Evolutionary conservation across 352 stramenopile species (phyloP), one percentile per base, ranked within the genome.

Genomic region (Pythium myriotylum): DNA sequence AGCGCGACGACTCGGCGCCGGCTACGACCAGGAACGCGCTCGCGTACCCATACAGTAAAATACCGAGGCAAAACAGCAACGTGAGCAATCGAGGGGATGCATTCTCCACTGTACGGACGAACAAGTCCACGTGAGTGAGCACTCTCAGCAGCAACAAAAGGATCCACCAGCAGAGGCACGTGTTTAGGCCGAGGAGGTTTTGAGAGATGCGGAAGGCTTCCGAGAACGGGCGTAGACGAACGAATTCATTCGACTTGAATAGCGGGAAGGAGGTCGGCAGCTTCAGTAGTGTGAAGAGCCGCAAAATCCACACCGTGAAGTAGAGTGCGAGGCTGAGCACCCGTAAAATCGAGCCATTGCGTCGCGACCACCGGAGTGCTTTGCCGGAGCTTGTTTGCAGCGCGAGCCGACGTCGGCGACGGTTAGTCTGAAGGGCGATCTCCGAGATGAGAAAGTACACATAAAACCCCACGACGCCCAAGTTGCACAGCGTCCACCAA

Each of bases 21-120:
- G 76, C 48, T 3, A 75, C 67, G 14, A 87, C 51, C 17, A 81
- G 54, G n/a, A 74, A 77, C 13, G 75, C 72, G 8, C 68, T 81
- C 14, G 73, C 75, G 26, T 83, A 87, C 9, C 75, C 73, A 47
- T 80, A 74, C 8, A 85, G 33, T 24, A 85, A 54, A 8, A 80
- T 17, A 0, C 50, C 47, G 20, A 80, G 43, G 37, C 69, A 73
- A 7, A 82, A 5, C 3, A 80, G 26, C 16, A 88, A 53, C 10
- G 69, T 65, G 19, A 73, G 37, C 17, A 87, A 58, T 22, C 81
- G 57, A 2, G 68, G 61, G 1, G 61, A 49, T 20, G 71, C 72
- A 1, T 69, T 50, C 2, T 71, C 41, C 35, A 85, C 27, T 17
- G 68, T 75, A 24, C 74, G 67, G 12, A 81, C 65, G 5, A 84